Evolutionary conservation across 176 grass and related monocot species (phyloP).

Genomic region (Miscanthus lutarioriparius): DNA sequence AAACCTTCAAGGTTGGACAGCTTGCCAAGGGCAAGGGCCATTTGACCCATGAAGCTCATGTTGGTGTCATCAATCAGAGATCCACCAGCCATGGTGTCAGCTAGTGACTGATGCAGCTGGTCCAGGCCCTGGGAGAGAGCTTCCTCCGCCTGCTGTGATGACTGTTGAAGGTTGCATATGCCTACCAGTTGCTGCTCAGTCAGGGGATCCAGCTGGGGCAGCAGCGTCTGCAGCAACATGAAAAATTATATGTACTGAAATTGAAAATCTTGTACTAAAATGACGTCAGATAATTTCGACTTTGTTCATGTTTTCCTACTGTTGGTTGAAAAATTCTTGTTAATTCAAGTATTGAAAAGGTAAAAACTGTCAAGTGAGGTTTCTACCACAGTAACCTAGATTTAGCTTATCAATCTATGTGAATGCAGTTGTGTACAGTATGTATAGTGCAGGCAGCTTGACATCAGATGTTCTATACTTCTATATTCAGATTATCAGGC

Average conservation of each 20-base stretch:
- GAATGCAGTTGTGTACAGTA: not conserved
- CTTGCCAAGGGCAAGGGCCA: constrained; percentile 72
- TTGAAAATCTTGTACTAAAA: not conserved
- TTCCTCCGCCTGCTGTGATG: constrained; percentile 84
- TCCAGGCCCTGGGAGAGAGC: constrained; percentile 87
- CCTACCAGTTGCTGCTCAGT: constrained; percentile 80
- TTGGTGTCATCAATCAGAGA: constrained; percentile 41
- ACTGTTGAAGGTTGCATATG: constrained; percentile 78
- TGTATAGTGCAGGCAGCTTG: not conserved
- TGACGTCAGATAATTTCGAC: not conserved
- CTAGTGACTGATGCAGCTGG: constrained; percentile 69
- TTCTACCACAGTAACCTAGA: not conserved
- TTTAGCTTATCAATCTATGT: not conserved
- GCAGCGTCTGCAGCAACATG: constrained; percentile 48
- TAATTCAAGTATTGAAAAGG: too few relatives aligned
- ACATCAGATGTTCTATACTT: not conserved
- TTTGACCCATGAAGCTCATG: constrained; percentile 66
- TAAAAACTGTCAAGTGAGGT: not conserved
- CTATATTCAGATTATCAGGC: not conserved
- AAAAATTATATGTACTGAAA: not conserved
- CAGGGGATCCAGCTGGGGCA: constrained; percentile 69
- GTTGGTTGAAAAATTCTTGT: not conserved
- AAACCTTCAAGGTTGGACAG: constrained; percentile 87
- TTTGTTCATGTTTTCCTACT: not conserved
- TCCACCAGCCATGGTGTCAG: constrained; percentile 53